Evolutionary conservation across 345 rosid genomes (phyloP).

Genomic region (Hypericum androsaemum): DNA sequence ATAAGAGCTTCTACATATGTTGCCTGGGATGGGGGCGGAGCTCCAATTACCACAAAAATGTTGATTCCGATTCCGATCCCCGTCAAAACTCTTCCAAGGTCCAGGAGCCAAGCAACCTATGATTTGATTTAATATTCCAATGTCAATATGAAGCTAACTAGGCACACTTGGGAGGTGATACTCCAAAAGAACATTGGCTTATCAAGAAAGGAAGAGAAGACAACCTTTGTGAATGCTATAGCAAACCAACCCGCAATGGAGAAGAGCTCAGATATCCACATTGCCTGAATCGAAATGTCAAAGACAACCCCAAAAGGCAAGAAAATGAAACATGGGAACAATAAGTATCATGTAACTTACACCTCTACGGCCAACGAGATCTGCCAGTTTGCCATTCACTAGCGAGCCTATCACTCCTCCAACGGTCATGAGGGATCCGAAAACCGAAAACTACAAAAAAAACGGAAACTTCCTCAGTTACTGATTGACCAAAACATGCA

Average conservation of each 20-base stretch:
- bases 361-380: slow-evolving; percentile 17
- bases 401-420: slow-evolving; percentile 23
- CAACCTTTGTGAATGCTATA: slow-evolving; percentile 48
- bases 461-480: neutral
- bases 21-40: neutral
- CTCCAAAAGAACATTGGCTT: neutral
- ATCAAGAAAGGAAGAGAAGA: neutral
- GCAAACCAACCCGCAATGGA: slow-evolving; percentile 59
- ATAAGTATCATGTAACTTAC: slow-evolving; percentile 9
- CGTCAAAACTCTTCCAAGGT: slow-evolving; percentile 24
- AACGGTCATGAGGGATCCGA: slow-evolving; percentile 23
- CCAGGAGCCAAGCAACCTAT: slow-evolving; percentile 28
- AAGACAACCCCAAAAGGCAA: neutral
- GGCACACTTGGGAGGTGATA: neutral
- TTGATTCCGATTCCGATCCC: slow-evolving; percentile 29
- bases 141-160: neutral
- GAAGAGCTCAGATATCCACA: slow-evolving; percentile 58
- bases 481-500: neutral
- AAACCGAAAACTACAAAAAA: slow-evolving; percentile 20
- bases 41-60: slow-evolving; percentile 23
- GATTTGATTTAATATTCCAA: neutral
- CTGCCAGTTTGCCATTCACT: slow-evolving; percentile 9
- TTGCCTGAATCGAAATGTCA: slow-evolving; percentile 28
- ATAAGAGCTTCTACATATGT: neutral
- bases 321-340: neutral